A percentile compares a stretch with the other conserved stretches of the same genome.
These are phyloP conservation scores for Eleusine indica DNA, from an alignment of 176 grass and related monocot species.

Conservation along the genomic window DNA sequence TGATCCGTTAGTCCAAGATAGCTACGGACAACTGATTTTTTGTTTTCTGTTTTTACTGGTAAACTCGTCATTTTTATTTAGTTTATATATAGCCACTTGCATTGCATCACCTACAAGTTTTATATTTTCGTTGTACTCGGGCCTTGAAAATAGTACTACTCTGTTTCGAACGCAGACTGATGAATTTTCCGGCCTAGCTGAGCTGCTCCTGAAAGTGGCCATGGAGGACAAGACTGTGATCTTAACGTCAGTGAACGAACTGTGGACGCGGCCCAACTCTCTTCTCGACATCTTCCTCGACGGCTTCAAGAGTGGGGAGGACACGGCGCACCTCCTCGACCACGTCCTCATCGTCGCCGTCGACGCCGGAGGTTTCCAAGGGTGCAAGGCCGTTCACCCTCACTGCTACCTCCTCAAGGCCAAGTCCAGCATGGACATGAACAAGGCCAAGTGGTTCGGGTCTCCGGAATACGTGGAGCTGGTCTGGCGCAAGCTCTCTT, in stretches of 20 bases:
- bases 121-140: too few species aligned
- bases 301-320: constrained; percentile 63
- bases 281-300: constrained; percentile 68
- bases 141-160: too few species aligned
- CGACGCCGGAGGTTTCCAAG: constrained; percentile 48
- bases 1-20: too few species aligned
- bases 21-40: too few species aligned
- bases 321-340: constrained; percentile 44
- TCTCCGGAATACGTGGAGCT: constrained; percentile 59
- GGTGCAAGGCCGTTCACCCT: constrained; percentile 61
- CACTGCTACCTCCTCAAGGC: constrained; percentile 62
- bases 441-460: constrained; percentile 49
- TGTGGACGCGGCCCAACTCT: constrained; percentile 58
- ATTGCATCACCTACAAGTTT: too few species aligned
- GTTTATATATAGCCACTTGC: too few species aligned
- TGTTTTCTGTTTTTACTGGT: too few species aligned
- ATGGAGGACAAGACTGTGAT: constrained; percentile 71
- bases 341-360: constrained; percentile 66
- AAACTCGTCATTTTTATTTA: too few species aligned
- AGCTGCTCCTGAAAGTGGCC: constrained; percentile 53
- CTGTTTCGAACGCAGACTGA: background rate
- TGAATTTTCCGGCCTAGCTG: constrained; percentile 13
- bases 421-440: constrained; percentile 21
- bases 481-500: constrained; percentile 59
- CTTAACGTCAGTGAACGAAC: constrained; percentile 66